phyloP scores from a whole-genome alignment of 2,329 filamentous ascomycete species.

The Fusarium nygamai region DNA sequence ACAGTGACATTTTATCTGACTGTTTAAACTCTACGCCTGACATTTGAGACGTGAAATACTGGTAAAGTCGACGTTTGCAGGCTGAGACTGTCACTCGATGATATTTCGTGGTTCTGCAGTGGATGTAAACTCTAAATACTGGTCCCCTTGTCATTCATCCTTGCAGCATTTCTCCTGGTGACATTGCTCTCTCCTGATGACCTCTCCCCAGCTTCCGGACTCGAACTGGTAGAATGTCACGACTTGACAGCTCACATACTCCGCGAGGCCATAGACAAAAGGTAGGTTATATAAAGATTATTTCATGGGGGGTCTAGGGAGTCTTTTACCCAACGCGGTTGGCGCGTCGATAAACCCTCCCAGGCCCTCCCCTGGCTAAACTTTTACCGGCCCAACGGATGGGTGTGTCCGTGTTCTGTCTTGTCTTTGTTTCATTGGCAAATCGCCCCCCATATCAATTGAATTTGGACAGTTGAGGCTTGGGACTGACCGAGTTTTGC shows the following conservation, averaged over 20 bases:
- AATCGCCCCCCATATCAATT: not conserved
- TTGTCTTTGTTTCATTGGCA: not conserved
- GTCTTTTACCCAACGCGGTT: not conserved
- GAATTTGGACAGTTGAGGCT: not conserved
- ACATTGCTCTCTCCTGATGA: not conserved
- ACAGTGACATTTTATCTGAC: not conserved
- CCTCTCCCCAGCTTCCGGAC: not conserved
- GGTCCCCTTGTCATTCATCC: not conserved
- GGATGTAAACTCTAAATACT: conserved; percentile 11
- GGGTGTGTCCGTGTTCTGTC: not conserved
- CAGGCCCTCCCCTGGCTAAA: not conserved
- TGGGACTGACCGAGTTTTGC: not conserved
- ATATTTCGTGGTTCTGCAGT: not conserved
- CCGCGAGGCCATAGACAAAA: not conserved
- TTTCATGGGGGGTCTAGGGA: not conserved
- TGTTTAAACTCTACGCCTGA: not conserved
- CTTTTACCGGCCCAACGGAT: conserved; percentile 6
- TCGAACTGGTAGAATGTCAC: not conserved
- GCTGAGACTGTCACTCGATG: not conserved
- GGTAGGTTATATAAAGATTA: not conserved
- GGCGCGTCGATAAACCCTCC: not conserved
- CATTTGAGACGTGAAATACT: not conserved
- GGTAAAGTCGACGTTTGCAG: not conserved
- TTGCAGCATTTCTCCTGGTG: not conserved
- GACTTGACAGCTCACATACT: conserved; percentile 3